Evolutionary conservation across 495 filamentous ascomycete genomes (phyloP), one percentile per base, ranked within the genome.

Genomic region (Penicillium fimorum): DNA sequence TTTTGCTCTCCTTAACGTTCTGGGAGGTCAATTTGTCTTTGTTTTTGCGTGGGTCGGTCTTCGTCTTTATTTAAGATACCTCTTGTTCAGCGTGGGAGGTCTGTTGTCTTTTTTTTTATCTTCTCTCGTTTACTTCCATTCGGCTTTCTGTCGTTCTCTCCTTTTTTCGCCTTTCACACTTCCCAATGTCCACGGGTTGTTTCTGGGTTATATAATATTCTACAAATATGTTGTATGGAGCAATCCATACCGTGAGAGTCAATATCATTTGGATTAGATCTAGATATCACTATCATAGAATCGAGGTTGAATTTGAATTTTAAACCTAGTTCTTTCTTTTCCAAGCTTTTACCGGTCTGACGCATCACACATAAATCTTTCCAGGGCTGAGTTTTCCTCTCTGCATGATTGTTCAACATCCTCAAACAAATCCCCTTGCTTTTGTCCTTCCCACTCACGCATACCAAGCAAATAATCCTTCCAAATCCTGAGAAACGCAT

Each of bases 41-140:
- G 40, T 24, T 42, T 54, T 54, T 54, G 51, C 41, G 51, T 46
- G 51, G 51, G 43, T 54, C 30, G 41, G 40, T 54, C 41, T 54
- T 54, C 29, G 40, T 54, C 43, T 46, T 54, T 54, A 33, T 17
- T 38, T 53, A 27, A 54, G 51, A 54, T 54, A 54, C 51, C 51
- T 54, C 20, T 35, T 9, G 5, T 52, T 43, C 50, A 52, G 50
- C 50, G 50, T 52, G 50, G 50, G 50, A 52, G 50, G 50, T 52
- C 38, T 52, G 37, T 17, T 43, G 38, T 52, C 50, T 8, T 42
- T 52, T n/a, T n/a, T n/a, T 52, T 22, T 8, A 18, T 40, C 18
- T 33, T 15, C 43, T 45, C 43, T 49, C 32, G 7, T 52, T 52
- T 52, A 52, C 30, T 30, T 50, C 47, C 47, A 38, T 10, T 20